Base-by-base conservation (phyloP, 495 filamentous ascomycete genomes). In the Penicillium steckii region DNA sequence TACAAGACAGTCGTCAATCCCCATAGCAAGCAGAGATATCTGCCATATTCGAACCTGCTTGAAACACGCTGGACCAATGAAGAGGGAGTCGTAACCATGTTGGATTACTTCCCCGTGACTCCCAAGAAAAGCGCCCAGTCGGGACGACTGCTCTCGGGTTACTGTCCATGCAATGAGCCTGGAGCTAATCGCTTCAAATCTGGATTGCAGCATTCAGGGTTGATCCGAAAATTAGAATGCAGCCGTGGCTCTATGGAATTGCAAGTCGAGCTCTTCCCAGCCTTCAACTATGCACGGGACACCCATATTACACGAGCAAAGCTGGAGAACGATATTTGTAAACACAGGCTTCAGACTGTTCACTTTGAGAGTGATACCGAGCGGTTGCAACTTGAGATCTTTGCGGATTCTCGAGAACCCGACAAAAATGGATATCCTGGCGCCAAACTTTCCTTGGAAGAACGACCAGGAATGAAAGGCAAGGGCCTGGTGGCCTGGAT, bases 21-120 rank as follows among this genome's bases (percentile, higher is more conserved):
- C 55, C 85, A 83, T 18, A 86, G 81, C 54, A 90, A 89, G 64
- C 80, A 82, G 60, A 72, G 87, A 60, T 90, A 90, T 55, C 75
- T 89, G 8, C 84, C 86, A 2, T 85, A 81, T 17, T 82, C 83
- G 21, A 87, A 86, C 58, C 80, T 90, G 40, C 77, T 90, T 0
- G 85, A 89, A 55, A 89, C 79, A 0, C 73, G 85, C 23, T 90
- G 85, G 69, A 87, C 86, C 59, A 78, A 82, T 42, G 85, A 90
- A 56, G 80, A 83, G 47, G 86, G 86, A 1, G 85, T 87, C 0
- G 79, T 86, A 1, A 84, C 84, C n/a, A 58, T 88, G 26, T 67
- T 85, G 26, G 86, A 90, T 59, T 90, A 87, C 70, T 90, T 90
- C 46, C 86, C 86, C 0, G 66, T 74, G 25, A 57, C 59, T 1